Conservation (phyloP, 345 rosid genomes). For the Camelina laxa region DNA sequence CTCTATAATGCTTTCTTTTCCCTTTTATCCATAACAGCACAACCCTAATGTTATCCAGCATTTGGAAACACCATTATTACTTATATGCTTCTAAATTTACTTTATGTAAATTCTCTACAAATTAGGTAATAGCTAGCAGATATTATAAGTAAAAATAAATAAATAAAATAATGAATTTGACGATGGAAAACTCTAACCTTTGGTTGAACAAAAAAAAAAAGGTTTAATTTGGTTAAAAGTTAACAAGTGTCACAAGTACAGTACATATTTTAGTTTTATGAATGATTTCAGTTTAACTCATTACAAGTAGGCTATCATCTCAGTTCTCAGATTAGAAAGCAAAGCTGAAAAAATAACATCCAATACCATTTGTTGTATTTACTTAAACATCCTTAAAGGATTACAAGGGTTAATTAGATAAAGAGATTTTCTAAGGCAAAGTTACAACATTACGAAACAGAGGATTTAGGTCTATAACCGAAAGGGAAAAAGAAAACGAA, state of each 20-base stretch:
- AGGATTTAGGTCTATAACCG: conserved; percentile 17
- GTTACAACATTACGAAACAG: conserved; percentile 33
- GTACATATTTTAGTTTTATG: neutral
- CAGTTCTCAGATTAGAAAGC: neutral
- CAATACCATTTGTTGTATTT: conserved; percentile 25
- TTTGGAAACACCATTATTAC: conserved; percentile 20
- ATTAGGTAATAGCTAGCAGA: neutral
- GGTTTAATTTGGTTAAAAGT: neutral
- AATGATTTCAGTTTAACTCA: neutral
- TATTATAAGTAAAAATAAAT: neutral
- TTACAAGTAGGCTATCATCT: neutral
- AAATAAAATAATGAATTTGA: neutral
- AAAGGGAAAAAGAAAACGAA: neutral
- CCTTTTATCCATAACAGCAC: conserved; percentile 21
- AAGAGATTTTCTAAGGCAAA: conserved; percentile 1
- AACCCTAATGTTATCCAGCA: conserved; percentile 36
- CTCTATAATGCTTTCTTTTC: conserved; percentile 22
- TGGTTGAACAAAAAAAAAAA: neutral
- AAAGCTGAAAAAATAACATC: neutral
- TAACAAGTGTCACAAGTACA: neutral
- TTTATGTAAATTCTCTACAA: neutral
- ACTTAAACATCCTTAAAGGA: conserved; percentile 13
- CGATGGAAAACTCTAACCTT: neutral
- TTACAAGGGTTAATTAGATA: conserved; percentile 17
- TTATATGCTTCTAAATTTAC: conserved; percentile 9